Base-by-base conservation (phyloP, 2,329 filamentous ascomycete genomes). In the Ascochyta viciae-villosae region DNA sequence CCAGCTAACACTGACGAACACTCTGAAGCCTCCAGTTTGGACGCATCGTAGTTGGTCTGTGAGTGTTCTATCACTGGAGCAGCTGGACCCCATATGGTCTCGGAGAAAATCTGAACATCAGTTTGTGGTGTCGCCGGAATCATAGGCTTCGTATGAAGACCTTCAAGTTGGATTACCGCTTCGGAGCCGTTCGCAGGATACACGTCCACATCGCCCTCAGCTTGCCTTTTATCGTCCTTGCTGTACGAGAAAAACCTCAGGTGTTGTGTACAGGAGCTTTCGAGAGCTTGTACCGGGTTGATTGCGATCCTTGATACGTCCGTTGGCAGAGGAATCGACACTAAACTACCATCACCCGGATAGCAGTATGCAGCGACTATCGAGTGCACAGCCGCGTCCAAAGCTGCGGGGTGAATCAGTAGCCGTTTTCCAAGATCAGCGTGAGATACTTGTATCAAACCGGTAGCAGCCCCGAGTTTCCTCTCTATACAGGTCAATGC, bases 331-430 rank as follows among this genome's bases (percentile, higher is more conserved):
- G 33, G 40, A 10, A 57, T 3, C 12, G 10, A 50, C 9, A 23
- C 71, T 62, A 34, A 19, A 19, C 63, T 46, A 10, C 61, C 67
- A 57, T 75, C 72, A 8, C 58, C 55, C 1, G 75, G 75, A 24
- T 64, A 68, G 19, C 59, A 61, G 40, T 63, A 62, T 2, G 75
- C 74, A 2, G 67, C 60, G 19, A 75, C 40, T 16, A 70, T 55
- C 0, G 66, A 58, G 44, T 77, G 75, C 13, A 77, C 59, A 1
- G 68, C 67, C 15, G 60, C 64, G 40, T 77, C 75, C 1, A 76
- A 54, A 12, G 57, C 38, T 0, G 59, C 64, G 1, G 74, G 74
- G 48, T 76, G 64, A 0, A 74, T 48, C 29, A 49, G 19, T 13
- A 39, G 6, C 12, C 16, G 16, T 13, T 12, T 35, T 42, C n/a